Conservation (phyloP, 306 rosid genomes). For the Gastrolobium villosum region DNA sequence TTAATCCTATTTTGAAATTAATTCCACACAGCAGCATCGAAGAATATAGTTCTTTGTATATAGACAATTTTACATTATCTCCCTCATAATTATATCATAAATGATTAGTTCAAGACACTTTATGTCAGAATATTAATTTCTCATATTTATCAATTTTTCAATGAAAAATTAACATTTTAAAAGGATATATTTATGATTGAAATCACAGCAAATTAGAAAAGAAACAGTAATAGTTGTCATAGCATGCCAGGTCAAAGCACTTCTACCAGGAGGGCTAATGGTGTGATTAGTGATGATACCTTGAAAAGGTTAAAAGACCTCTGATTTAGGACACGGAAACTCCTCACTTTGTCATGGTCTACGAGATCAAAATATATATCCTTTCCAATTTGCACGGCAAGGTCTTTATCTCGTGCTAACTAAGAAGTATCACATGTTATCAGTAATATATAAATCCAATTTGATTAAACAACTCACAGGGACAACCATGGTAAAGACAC, state of each 20-base stretch:
- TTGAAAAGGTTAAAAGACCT: no score
- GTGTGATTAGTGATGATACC: background rate
- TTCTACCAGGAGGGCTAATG: constrained; percentile 2
- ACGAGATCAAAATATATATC: no score
- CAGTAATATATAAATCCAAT: background rate
- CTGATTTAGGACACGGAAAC: no score
- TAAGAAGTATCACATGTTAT: constrained; percentile 32
- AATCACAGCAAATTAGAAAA: background rate
- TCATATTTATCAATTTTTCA: background rate
- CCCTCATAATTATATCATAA: no score
- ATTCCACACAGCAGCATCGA: no score
- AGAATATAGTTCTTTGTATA: no score
- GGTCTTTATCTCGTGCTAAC: constrained; percentile 76
- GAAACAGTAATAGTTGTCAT: background rate
- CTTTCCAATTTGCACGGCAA: constrained; percentile 57
- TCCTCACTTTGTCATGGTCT: no score
- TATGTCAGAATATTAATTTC: no score
- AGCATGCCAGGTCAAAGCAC: background rate
- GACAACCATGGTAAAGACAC: background rate
- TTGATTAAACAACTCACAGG: background rate
- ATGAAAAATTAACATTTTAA: background rate
- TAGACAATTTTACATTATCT: no score
- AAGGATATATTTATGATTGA: background rate
- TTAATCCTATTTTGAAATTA: no score
- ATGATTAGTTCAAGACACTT: background rate